Conservation (phyloP, 345 rosid genomes). For the Capsella bursapastoris region DNA sequence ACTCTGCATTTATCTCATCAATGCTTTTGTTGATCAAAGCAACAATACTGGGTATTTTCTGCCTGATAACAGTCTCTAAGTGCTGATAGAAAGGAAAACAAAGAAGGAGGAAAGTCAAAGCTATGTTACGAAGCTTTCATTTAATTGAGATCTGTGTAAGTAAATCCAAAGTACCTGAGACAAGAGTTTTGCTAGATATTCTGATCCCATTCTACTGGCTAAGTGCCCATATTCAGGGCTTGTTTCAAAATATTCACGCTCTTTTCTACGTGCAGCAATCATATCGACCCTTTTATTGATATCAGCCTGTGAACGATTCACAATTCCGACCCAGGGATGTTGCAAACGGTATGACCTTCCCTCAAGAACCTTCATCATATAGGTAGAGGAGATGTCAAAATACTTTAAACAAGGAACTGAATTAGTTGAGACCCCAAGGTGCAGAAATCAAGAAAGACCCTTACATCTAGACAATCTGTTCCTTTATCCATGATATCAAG, state of each 20-base stretch:
- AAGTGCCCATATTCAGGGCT: constrained; percentile 98
- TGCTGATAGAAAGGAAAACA: constrained; percentile 58
- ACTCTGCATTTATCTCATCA: constrained; percentile 96
- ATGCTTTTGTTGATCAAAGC: constrained; percentile 93
- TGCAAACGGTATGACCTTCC: constrained; percentile 94
- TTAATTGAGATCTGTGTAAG: neutral
- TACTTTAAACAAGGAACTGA: constrained; percentile 24
- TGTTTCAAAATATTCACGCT: constrained; percentile 93
- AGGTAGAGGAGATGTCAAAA: constrained; percentile 32
- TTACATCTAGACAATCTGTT: constrained; percentile 90
- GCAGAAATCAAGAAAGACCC: constrained; percentile 20
- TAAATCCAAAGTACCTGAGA: constrained; percentile 65
- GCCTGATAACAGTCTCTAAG: constrained; percentile 91
- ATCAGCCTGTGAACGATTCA: constrained; percentile 99
- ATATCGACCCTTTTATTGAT: constrained; percentile 97
- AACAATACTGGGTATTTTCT: constrained; percentile 95
- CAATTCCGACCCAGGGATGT: constrained; percentile 99
- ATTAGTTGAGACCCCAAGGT: constrained; percentile 6
- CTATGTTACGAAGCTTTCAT: constrained; percentile 15
- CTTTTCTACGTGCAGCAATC: constrained; percentile 89
- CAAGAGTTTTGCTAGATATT: constrained; percentile 76
- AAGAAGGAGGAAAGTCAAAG: constrained; percentile 23
- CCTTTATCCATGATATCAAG: constrained; percentile 99
- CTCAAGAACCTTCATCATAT: constrained; percentile 78
- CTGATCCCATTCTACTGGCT: constrained; percentile 95